Evolutionary conservation across 352 stramenopile genomes (phyloP), one percentile per base, ranked within the genome.

Genomic region (Phytophthora constricta): DNA sequence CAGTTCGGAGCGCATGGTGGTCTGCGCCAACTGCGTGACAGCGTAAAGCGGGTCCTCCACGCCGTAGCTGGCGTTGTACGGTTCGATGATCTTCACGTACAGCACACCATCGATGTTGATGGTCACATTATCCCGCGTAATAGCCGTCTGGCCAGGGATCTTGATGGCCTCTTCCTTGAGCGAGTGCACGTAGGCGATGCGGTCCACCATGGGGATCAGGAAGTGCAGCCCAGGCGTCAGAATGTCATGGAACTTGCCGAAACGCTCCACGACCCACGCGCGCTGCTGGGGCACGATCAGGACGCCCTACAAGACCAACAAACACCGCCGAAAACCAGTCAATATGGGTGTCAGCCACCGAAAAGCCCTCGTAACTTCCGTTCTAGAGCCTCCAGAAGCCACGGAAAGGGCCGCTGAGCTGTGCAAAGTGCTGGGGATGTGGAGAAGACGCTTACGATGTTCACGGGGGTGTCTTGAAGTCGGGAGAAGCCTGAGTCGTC

Each of bases 61-160:
- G 33, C 89, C 88, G 58, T 97, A 97, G 58, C 86, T 96, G 62
- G 90, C 90, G 60, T 96, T 89, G 73, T 96, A 95, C 46, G 90
- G 86, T 31, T 97, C 80, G 25, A 93, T 88, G 51, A 97, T 92
- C 80, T 96, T 96, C 48, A 97, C 84, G 77, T 97, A 97, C 20
- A 97, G 79, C 64, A 97, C 91, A 45, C 91, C 92, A 62, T 97
- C 92, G 37, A 97, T 97, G 67, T 82, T 91, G 61, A 97, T 96
- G 39, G 89, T 95, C 57, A 97, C 91, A 58, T 97, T 97, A 72
- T 97, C 92, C 51, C 91, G 89, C 20, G 92, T 97, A 64, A 97
- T 97, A 23, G 91, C 90, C 43, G 86, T 89, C 64, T 97, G 92
- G 13, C 87, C 89, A 0, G 91, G 88, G 47, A 97, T 97, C 66